Evolutionary conservation across 73 alveolate genomes (phyloP).

Genomic region (Durusdinium trenchii): DNA sequence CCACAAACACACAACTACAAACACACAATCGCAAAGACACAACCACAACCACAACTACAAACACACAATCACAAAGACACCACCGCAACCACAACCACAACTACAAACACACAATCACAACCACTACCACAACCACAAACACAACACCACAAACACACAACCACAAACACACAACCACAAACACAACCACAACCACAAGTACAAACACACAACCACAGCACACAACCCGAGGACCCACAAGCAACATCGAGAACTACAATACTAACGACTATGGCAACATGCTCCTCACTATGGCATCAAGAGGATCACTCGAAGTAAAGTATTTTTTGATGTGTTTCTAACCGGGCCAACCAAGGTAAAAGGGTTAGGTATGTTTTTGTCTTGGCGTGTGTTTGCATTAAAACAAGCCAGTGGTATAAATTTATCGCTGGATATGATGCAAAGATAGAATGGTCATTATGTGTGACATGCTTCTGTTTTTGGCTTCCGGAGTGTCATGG

Average conservation of each 20-base stretch:
- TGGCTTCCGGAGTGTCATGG: too few species aligned
- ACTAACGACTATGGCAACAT: background rate
- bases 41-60: background rate
- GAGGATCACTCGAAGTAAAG: background rate
- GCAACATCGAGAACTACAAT: background rate
- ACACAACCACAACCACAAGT: background rate
- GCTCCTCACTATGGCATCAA: conserved; percentile 4
- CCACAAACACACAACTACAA: background rate
- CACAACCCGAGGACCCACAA: conserved; percentile 1
- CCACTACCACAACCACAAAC: background rate
- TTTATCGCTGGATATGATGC: too few species aligned
- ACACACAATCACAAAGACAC: background rate
- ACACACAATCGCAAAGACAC: background rate
- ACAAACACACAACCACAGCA: background rate
- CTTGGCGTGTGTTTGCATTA: too few species aligned
- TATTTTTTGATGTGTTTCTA: too few species aligned
- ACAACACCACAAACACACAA: background rate
- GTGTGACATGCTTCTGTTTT: too few species aligned
- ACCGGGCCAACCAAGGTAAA: too few species aligned
- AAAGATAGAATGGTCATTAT: too few species aligned
- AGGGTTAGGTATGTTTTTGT: too few species aligned
- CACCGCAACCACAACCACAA: background rate
- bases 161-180: conserved; percentile 2
- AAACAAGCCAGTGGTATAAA: too few species aligned
- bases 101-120: too few species aligned